Evolutionary conservation across 169 alveolate species (phyloP).

Genomic region (Miamiensis avidus): DNA sequence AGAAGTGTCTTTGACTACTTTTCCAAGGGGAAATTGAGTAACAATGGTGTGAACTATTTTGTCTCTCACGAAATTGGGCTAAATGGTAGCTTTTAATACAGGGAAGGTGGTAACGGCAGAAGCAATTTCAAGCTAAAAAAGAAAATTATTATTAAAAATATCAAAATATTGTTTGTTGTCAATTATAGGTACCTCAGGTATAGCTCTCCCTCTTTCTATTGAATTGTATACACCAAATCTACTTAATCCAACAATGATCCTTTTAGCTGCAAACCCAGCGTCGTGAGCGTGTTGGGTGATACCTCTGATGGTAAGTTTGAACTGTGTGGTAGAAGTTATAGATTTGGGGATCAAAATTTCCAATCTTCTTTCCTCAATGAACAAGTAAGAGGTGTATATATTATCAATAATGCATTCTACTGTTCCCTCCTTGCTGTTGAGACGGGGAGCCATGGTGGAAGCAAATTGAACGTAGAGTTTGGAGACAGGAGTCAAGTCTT

Average conservation of each 20-base stretch:
- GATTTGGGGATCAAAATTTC: neutral
- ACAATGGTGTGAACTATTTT: neutral
- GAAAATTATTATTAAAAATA: no score
- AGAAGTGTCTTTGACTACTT: neutral
- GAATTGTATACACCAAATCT: neutral
- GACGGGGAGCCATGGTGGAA: neutral
- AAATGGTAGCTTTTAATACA: neutral
- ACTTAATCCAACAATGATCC: neutral
- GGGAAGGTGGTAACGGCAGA: neutral
- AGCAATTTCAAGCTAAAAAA: neutral
- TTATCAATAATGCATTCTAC: neutral
- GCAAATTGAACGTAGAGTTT: neutral
- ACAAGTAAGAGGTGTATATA: neutral
- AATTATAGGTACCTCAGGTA: neutral
- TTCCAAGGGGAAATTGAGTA: neutral
- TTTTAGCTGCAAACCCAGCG: neutral
- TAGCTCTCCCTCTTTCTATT: neutral
- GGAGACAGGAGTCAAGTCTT: neutral
- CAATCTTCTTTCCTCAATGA: neutral
- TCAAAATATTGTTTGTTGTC: no score
- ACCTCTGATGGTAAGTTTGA: neutral
- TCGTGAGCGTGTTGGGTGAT: neutral
- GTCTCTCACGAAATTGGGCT: neutral
- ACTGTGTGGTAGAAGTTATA: neutral
- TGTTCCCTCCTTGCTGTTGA: neutral